These are phyloP conservation scores for Leccinum broughii DNA, from an alignment of 768 basidiomycete genomes.

Conservation along the genomic window DNA sequence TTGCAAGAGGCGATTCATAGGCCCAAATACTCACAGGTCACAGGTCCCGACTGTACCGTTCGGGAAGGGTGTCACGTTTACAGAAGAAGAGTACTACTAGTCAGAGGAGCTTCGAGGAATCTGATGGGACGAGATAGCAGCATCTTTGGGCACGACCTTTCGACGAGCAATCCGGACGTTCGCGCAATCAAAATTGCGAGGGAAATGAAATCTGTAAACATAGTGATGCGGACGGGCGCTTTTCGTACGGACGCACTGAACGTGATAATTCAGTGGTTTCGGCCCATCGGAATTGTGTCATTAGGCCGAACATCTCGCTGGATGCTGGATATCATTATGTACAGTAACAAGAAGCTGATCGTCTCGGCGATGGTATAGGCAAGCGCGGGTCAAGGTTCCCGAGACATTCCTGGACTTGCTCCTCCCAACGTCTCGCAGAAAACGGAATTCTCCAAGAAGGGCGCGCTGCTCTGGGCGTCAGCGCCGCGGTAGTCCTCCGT, in stretches of 20 bases:
- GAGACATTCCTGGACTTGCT: neutral
- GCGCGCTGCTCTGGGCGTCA: neutral
- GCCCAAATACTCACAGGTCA: no score
- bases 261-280: neutral
- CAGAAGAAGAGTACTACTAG: slow-evolving; percentile 33
- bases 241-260: neutral
- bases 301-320: neutral
- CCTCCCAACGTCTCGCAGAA: neutral
- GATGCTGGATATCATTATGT: slow-evolving; percentile 8
- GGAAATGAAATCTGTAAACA: neutral
- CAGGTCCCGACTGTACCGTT: slow-evolving; percentile 38
- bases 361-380: neutral
- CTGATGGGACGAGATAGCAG: slow-evolving; percentile 37
- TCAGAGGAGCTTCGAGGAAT: slow-evolving; percentile 39
- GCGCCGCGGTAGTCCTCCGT: neutral
- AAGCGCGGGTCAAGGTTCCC: neutral
- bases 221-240: neutral
- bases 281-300: neutral
- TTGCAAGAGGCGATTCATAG: slow-evolving; percentile 34
- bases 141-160: slow-evolving; percentile 36
- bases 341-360: slow-evolving; percentile 10
- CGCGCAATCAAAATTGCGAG: neutral
- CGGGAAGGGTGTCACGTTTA: slow-evolving; percentile 43
- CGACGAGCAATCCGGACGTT: neutral
- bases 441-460: neutral